Evolutionary conservation across 2,329 filamentous ascomycete species (phyloP).

Genomic region (Cladosporium velox): DNA sequence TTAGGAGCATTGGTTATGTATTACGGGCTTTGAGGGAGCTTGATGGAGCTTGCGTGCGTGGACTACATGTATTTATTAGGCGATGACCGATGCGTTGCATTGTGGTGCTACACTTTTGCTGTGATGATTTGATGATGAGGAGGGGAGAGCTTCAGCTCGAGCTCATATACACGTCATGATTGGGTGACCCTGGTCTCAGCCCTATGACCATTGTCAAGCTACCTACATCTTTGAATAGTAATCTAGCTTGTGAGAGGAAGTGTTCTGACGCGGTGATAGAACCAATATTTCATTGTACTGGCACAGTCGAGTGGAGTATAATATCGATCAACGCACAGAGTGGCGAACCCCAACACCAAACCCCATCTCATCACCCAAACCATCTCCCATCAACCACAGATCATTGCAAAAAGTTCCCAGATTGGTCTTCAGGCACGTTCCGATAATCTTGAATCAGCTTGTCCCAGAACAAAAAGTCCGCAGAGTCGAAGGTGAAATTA

Average conservation of each 20-base stretch:
- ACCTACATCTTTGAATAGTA: not conserved
- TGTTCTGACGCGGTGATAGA: not conserved
- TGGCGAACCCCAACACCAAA: not conserved
- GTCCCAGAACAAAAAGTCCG: slow-evolving; percentile 32
- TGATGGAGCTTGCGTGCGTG: not conserved
- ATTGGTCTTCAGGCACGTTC: slow-evolving; percentile 7
- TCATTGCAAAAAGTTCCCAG: not conserved
- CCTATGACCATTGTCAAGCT: not conserved
- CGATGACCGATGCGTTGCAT: not conserved
- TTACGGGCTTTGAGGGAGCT: not conserved
- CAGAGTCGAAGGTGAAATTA: slow-evolving; percentile 25
- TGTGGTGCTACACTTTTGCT: not conserved
- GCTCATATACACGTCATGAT: slow-evolving; percentile 15
- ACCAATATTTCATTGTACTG: not conserved
- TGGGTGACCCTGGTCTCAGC: slow-evolving; percentile 9
- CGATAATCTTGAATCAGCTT: slow-evolving; percentile 27
- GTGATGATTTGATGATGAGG: not conserved
- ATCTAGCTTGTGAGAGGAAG: not conserved
- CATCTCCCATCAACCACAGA: not conserved
- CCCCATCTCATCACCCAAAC: not conserved
- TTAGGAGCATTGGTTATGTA: not conserved
- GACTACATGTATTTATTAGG: not conserved
- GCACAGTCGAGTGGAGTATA: not conserved
- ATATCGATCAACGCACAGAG: not conserved
- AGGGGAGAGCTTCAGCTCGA: slow-evolving; percentile 3